Percentiles rank a stretch among this genome's conserved stretches.
These are phyloP conservation scores for Fusarium udum DNA, from an alignment of 2,329 filamentous ascomycete genomes.

Conservation along the genomic window DNA sequence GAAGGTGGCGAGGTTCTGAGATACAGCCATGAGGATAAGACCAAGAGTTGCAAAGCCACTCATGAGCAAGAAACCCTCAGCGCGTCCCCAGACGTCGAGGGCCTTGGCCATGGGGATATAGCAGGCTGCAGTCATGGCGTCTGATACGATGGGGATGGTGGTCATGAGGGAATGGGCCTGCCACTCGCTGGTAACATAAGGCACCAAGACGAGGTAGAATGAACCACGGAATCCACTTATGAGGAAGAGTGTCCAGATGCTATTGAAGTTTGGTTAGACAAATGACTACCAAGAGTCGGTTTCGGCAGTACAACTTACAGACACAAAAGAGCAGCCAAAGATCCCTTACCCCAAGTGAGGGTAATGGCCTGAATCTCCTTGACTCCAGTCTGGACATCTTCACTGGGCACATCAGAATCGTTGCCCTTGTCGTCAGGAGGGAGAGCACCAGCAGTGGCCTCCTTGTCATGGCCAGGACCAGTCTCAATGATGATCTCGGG, in stretches of 20 bases:
- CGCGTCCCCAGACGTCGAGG: conserved; percentile 70
- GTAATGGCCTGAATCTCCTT: conserved; percentile 54
- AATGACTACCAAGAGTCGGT: neutral
- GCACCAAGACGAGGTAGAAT: conserved; percentile 53
- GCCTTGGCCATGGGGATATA: conserved; percentile 71
- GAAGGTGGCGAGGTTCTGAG: conserved; percentile 53
- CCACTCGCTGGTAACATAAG: conserved; percentile 62
- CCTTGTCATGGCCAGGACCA: conserved; percentile 16
- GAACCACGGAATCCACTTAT: conserved; percentile 59
- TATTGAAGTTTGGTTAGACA: conserved; percentile 19
- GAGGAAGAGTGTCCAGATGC: conserved; percentile 61
- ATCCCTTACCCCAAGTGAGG: conserved; percentile 52
- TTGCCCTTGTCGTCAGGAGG: conserved; percentile 15
- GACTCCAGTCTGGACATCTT: conserved; percentile 50
- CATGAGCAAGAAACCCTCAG: conserved; percentile 67
- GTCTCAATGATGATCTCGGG: conserved; percentile 4
- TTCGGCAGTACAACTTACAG: conserved; percentile 40
- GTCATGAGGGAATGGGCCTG: conserved; percentile 62
- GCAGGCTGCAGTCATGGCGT: conserved; percentile 64
- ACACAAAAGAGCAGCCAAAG: conserved; percentile 46
- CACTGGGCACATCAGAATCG: conserved; percentile 22
- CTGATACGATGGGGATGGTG: conserved; percentile 63
- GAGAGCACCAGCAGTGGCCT: conserved; percentile 11
- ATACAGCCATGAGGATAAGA: conserved; percentile 70
- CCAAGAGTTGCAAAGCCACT: conserved; percentile 57